Evolutionary conservation across 1,139 yeast genomes (phyloP).

Genomic region (Debaryomycetaceae sp.): DNA sequence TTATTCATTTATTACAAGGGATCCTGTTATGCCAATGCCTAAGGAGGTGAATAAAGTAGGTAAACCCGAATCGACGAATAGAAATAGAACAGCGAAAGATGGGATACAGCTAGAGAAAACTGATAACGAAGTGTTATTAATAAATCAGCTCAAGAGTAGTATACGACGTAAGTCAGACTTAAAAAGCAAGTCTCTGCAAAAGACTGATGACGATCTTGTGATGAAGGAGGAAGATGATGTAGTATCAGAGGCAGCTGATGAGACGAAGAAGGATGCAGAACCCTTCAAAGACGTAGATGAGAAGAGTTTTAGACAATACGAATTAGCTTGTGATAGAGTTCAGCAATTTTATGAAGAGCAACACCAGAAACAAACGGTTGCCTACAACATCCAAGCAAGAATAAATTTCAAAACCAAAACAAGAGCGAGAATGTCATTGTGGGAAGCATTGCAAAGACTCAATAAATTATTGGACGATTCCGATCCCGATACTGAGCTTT

Average conservation of each 20-base stretch:
- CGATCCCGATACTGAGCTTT: slow-evolving; percentile 72
- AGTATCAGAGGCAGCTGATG: slow-evolving; percentile 1
- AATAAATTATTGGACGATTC: slow-evolving; percentile 66
- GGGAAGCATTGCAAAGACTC: slow-evolving; percentile 67
- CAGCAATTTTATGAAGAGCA: slow-evolving; percentile 66
- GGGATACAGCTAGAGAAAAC: slow-evolving; percentile 29
- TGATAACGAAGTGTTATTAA: slow-evolving; percentile 33
- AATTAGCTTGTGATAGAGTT: slow-evolving; percentile 66
- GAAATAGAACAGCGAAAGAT: slow-evolving; percentile 3
- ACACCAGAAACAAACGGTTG: slow-evolving; percentile 68
- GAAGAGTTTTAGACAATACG: slow-evolving; percentile 59
- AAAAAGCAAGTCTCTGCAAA: background rate
- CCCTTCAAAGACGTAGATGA: slow-evolving; percentile 35
- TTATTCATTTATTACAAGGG: background rate
- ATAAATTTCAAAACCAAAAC: slow-evolving; percentile 65
- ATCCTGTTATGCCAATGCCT: background rate
- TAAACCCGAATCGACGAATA: background rate
- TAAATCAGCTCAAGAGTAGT: slow-evolving; percentile 26
- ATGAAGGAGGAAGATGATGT: slow-evolving; percentile 7
- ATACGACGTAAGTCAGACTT: slow-evolving; percentile 2
- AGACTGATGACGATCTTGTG: slow-evolving; percentile 2
- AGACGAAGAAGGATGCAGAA: slow-evolving; percentile 15
- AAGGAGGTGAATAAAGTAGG: background rate
- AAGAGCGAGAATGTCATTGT: slow-evolving; percentile 63
- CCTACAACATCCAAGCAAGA: slow-evolving; percentile 67